Evolutionary conservation across 495 filamentous ascomycete species (phyloP), one percentile per base, ranked within the genome.

Genomic region (Acidomyces sp.): DNA sequence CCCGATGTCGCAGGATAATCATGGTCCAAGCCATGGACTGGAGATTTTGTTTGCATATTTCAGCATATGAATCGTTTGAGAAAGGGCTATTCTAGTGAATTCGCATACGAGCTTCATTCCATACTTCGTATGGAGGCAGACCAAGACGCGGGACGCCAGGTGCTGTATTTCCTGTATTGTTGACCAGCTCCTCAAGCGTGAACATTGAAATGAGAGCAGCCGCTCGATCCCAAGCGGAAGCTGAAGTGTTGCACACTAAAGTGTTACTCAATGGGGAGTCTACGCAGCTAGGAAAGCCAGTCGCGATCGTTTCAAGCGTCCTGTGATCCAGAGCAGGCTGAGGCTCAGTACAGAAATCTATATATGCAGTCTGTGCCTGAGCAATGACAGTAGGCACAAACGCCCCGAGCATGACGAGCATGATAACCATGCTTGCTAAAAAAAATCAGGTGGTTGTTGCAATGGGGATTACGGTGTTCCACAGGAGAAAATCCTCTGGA

Each of bases 131-230:
- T 0, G 55, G 33, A 0, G 72, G 72, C 1, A 78, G 54, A 0
- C 73, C 73, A 4, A 80, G 54, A 4, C 74, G 61, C 10, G 71
- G 65, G 17, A 75, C 72, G 0, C 73, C 71, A 0, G 67, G 67
- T 11, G 62, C 64, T 2, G 57, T 62, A 39, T 70, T 75, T 22
- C 66, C 65, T 3, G 72, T 73, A 44, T 71, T 44, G 26, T 70
- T 72, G 18, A 74, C 64, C 23, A 75, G 67, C 51, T 79, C 72
- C 31, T 65, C 67, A 13, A 70, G 55, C 0, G 67, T 63, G 34
- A 55, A 59, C 32, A 53, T 38, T 28, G 34, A 24, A 23, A 65
- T 57, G 46, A 69, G 55, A 23, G 62, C 63, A 18, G 54, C 46
- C 31, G 67, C 67, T 33, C 41, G 31, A 12, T 44, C 41, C 31